Conservation (phyloP, 805 yeast species). For the Candida verbasci region DNA sequence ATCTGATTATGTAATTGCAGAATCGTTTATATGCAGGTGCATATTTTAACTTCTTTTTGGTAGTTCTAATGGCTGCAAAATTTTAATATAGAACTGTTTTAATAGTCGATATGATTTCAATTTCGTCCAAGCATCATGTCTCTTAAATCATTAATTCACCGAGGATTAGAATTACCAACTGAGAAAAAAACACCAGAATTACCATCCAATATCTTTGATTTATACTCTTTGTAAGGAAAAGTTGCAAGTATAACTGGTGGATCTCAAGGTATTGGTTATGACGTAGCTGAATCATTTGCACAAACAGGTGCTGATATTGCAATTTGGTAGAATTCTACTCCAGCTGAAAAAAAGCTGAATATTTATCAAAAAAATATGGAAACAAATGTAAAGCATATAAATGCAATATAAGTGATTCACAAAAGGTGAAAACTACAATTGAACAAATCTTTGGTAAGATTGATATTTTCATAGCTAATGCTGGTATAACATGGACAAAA, state of each 20-base stretch:
- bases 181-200: constrained; percentile 51
- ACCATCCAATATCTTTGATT: constrained; percentile 40
- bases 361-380: constrained; percentile 44
- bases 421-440: constrained; percentile 26
- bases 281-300: constrained; percentile 30
- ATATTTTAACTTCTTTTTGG: no score
- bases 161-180: constrained; percentile 36
- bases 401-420: constrained; percentile 37
- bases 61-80: no score
- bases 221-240: constrained; percentile 27
- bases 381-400: constrained; percentile 52
- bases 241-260: constrained; percentile 34
- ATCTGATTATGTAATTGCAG: constrained; percentile 4
- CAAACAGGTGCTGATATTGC: constrained; percentile 38
- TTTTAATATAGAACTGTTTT: no score
- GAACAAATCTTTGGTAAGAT: constrained; percentile 29
- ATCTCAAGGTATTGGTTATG: constrained; percentile 34
- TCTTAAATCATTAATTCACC: no score
- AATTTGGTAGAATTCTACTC: constrained; percentile 34
- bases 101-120: no score
- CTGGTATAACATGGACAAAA: constrained; percentile 43
- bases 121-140: no score
- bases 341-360: constrained; percentile 37
- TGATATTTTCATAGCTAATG: constrained; percentile 43
- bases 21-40: constrained; percentile 1